phyloP scores from a whole-genome alignment of 495 filamentous ascomycete genomes.

The Xylaria cubensis region DNA sequence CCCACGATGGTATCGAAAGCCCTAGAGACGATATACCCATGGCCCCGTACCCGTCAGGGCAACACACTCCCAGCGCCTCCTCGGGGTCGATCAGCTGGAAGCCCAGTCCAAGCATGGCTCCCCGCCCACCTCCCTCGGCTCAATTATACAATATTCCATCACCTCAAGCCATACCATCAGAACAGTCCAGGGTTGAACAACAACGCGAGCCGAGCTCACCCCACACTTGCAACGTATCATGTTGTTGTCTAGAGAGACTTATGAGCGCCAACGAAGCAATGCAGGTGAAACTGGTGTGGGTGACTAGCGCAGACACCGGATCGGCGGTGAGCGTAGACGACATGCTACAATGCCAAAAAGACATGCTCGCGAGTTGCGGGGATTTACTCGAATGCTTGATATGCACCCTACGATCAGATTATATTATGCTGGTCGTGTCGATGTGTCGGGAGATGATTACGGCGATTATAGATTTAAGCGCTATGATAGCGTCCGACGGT shows the following conservation, averaged over 20 bases:
- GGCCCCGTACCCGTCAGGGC: no score
- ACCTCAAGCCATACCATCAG: no score
- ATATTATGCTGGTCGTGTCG: conserved; percentile 13
- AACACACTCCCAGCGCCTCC: no score
- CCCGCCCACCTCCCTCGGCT: no score
- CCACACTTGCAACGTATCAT: not conserved
- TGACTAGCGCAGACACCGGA: not conserved
- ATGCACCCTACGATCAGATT: conserved; percentile 11
- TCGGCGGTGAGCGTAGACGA: conserved; percentile 10
- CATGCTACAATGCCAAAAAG: conserved; percentile 17
- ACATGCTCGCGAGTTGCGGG: conserved; percentile 15
- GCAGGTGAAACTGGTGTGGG: conserved; percentile 21
- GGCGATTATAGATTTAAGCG: not conserved
- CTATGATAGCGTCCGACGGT: not conserved
- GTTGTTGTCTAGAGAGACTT: conserved; percentile 7
- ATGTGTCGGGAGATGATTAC: conserved; percentile 20
- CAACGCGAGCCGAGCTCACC: no score
- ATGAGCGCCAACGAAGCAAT: conserved; percentile 14
- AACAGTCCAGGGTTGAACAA: no score
- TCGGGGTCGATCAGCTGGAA: no score
- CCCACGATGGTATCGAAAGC: no score
- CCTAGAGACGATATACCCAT: no score
- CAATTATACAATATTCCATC: no score
- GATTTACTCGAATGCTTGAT: not conserved
- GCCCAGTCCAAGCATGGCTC: no score